phyloP scores from a whole-genome alignment of 208 protist genomes.

The Wallacemonas sp. region DNA sequence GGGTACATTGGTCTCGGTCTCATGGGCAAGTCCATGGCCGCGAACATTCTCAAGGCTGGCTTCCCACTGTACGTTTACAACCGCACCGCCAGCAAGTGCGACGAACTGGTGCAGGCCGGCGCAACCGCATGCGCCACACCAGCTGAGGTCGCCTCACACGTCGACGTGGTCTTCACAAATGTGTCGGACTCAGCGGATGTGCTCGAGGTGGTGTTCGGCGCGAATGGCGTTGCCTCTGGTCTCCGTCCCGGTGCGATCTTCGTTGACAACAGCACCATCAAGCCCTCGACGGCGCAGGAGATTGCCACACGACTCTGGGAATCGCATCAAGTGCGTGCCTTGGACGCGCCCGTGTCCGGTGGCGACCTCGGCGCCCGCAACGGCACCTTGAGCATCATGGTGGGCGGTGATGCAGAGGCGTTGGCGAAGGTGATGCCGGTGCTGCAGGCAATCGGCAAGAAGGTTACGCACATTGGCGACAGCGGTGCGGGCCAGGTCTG shows the following conservation, averaged over 20 bases:
- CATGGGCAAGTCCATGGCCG: conserved; percentile 93
- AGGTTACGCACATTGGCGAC: conserved; percentile 84
- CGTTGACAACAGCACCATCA: conserved; percentile 96
- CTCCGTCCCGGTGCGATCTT: conserved; percentile 76
- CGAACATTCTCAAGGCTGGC: conserved; percentile 88
- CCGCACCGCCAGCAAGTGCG: conserved; percentile 80
- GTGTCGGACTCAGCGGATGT: conserved; percentile 92
- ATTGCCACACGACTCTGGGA: conserved; percentile 79
- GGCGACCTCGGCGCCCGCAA: conserved; percentile 93
- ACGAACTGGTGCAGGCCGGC: conserved; percentile 72
- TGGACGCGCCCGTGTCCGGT: conserved; percentile 96
- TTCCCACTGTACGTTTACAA: conserved; percentile 87
- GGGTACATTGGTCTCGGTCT: conserved; percentile 93
- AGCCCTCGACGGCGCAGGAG: conserved; percentile 88
- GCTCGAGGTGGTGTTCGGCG: conserved; percentile 78
- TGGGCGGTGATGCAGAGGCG: conserved; percentile 87
- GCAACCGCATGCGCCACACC: conserved; percentile 65
- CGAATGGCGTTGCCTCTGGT: conserved; percentile 73
- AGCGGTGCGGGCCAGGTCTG: conserved; percentile 93
- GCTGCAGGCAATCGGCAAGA: conserved; percentile 81
- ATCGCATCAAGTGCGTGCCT: conserved; percentile 63
- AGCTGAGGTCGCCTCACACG: conserved; percentile 71
- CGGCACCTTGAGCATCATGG: conserved; percentile 94
- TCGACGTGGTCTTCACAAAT: conserved; percentile 93
- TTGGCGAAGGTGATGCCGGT: conserved; percentile 71